These are phyloP conservation scores for Dichomitus squalens DNA, from an alignment of 1,284 basidiomycete genomes.

Conservation along the genomic window DNA sequence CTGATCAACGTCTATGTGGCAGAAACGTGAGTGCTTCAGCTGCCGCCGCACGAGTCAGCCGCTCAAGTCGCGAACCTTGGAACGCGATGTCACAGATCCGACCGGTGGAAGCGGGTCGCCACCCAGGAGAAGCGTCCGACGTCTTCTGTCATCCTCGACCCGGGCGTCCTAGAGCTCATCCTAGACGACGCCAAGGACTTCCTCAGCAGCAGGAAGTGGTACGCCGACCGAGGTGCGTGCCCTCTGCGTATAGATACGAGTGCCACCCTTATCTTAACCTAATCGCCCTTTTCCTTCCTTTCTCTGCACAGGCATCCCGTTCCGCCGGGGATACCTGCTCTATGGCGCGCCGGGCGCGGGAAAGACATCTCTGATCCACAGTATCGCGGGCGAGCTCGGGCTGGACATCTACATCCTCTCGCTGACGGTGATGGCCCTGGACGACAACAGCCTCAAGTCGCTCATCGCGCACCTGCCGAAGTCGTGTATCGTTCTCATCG, in stretches of 20 bases:
- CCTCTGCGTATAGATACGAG: too few relatives aligned
- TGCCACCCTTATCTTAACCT: too few relatives aligned
- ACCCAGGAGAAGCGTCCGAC: slow-evolving; percentile 21
- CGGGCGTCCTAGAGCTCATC: slow-evolving; percentile 23
- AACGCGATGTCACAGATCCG: slow-evolving; percentile 1
- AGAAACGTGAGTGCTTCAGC: slow-evolving; percentile 9
- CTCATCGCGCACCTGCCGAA: slow-evolving; percentile 68
- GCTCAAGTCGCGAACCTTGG: neutral
- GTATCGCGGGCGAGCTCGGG: slow-evolving; percentile 76
- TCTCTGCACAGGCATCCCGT: slow-evolving; percentile 51
- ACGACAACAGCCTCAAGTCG: slow-evolving; percentile 62
- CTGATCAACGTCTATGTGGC: slow-evolving; percentile 18
- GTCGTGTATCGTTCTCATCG: slow-evolving; percentile 75
- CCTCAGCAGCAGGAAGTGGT: slow-evolving; percentile 24
- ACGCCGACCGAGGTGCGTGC: slow-evolving; percentile 19
- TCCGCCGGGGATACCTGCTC: slow-evolving; percentile 71
- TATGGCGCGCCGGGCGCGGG: slow-evolving; percentile 77
- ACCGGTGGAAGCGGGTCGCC: slow-evolving; percentile 20
- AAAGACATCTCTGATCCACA: slow-evolving; percentile 76
- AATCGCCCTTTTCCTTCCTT: too few relatives aligned
- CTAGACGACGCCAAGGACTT: slow-evolving; percentile 27
- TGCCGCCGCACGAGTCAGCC: too few relatives aligned
- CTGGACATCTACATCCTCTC: slow-evolving; percentile 78
- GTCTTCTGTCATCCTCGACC: slow-evolving; percentile 25
- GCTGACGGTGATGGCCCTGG: slow-evolving; percentile 64